phyloP scores from a whole-genome alignment of 306 rosid genomes.

The Astragalus membranaceus region DNA sequence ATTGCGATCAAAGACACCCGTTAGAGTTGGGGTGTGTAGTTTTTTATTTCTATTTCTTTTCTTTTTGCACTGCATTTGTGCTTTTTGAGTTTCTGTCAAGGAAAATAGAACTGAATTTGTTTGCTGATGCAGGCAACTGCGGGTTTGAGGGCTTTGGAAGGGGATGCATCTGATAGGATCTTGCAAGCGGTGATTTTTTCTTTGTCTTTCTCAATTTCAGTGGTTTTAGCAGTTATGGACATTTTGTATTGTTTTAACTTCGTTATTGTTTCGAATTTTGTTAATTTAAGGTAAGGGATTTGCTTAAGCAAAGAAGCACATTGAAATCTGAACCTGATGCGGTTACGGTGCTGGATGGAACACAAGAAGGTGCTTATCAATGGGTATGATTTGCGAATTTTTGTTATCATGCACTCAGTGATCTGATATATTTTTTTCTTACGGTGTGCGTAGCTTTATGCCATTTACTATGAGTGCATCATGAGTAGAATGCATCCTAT shows the following conservation, averaged over 20 bases:
- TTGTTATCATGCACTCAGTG: background rate
- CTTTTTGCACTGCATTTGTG: background rate
- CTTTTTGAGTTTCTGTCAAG: conserved; percentile 16
- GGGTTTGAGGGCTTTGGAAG: conserved; percentile 79
- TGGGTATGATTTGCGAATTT: conserved; percentile 63
- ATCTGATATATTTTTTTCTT: background rate
- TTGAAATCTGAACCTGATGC: conserved; percentile 49
- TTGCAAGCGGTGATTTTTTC: conserved; percentile 68
- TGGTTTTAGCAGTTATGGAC: background rate
- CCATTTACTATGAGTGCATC: background rate
- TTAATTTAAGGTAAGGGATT: conserved; percentile 67
- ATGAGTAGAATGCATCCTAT: background rate
- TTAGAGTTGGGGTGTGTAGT: conserved; percentile 83
- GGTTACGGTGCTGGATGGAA: conserved; percentile 88
- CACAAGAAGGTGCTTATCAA: conserved; percentile 91
- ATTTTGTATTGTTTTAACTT: background rate
- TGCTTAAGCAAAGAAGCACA: conserved; percentile 52
- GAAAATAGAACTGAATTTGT: conserved; percentile 21
- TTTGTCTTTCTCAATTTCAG: background rate
- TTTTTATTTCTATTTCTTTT: background rate
- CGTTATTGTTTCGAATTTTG: background rate
- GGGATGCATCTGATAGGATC: conserved; percentile 72
- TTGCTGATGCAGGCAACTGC: conserved; percentile 78
- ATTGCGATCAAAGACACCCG: conserved; percentile 68
- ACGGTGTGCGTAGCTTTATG: background rate